Evolutionary conservation across 2,329 filamentous ascomycete genomes (phyloP).

Genomic region (Aurifilum marmelostoma): DNA sequence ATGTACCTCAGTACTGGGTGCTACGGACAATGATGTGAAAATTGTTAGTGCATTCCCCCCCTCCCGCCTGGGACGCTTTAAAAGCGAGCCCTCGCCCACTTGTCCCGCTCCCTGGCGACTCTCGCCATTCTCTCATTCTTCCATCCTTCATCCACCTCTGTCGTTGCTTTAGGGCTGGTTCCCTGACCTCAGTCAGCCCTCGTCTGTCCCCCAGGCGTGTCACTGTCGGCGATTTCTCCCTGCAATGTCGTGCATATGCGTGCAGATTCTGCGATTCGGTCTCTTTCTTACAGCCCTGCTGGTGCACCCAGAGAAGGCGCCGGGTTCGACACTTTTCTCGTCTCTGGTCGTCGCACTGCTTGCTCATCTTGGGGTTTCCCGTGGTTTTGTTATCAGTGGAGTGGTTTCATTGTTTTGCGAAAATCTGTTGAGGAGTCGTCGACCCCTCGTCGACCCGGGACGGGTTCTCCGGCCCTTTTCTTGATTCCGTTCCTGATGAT

Average conservation of each 20-base stretch:
- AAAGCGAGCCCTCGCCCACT: constrained; percentile 22
- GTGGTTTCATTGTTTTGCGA: constrained; percentile 23
- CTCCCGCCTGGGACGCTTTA: constrained; percentile 7
- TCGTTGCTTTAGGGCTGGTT: background rate
- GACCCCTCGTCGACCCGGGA: constrained; percentile 4
- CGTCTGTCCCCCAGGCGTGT: background rate
- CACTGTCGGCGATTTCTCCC: background rate
- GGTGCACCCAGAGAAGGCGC: background rate
- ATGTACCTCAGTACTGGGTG: too few relatives aligned
- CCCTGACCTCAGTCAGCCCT: background rate
- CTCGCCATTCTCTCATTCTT: constrained; percentile 1
- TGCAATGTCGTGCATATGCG: background rate
- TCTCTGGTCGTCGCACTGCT: background rate
- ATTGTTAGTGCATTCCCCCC: constrained; percentile 22
- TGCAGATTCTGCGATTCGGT: background rate
- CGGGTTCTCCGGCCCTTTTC: background rate
- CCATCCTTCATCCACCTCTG: constrained; percentile 1
- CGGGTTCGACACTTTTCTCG: background rate
- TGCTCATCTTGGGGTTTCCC: constrained; percentile 8
- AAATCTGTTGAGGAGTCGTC: constrained; percentile 4
- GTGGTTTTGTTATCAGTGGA: constrained; percentile 11
- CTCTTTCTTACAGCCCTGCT: background rate
- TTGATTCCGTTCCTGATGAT: constrained; percentile 3
- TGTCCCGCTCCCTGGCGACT: constrained; percentile 3
- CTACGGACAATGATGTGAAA: constrained; percentile 1